Conservation (phyloP, 495 filamentous ascomycete species). For the Tuber magnatum region DNA sequence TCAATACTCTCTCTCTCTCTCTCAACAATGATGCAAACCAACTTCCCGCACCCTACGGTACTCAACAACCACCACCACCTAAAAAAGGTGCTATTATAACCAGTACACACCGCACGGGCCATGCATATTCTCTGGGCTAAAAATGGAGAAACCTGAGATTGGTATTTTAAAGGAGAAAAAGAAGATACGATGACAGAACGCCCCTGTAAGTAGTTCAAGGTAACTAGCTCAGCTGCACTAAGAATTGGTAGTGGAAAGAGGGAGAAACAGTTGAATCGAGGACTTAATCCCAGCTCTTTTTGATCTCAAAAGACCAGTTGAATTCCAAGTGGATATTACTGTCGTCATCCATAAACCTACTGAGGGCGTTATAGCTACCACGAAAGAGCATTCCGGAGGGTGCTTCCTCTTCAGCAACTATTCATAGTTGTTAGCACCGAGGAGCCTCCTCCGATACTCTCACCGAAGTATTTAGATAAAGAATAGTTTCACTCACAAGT, state of each 20-base stretch:
- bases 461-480: neutral
- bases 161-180: conserved; percentile 13
- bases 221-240: conserved; percentile 23
- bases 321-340: conserved; percentile 76
- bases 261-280: conserved; percentile 11
- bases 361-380: conserved; percentile 75
- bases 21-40: neutral
- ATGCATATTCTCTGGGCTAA: conserved; percentile 3
- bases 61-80: neutral
- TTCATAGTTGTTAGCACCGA: neutral
- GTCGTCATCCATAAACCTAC: conserved; percentile 89
- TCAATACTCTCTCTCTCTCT: neutral
- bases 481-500: conserved; percentile 60
- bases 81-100: neutral
- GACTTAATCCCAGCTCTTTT: conserved; percentile 74
- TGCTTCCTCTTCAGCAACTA: conserved; percentile 83
- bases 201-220: conserved; percentile 25
- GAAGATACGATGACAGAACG: conserved; percentile 19
- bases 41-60: neutral
- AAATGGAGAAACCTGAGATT: conserved; percentile 5
- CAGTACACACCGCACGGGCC: neutral
- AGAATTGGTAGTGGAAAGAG: conserved; percentile 6
- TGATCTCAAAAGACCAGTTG: conserved; percentile 89
- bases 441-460: neutral
- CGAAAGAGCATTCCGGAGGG: conserved; percentile 81